A percentile compares a stretch with the other conserved stretches of the same genome.
Evolutionary conservation across 169 alveolate genomes (phyloP).

Genomic region (Eimeria sp.): DNA sequence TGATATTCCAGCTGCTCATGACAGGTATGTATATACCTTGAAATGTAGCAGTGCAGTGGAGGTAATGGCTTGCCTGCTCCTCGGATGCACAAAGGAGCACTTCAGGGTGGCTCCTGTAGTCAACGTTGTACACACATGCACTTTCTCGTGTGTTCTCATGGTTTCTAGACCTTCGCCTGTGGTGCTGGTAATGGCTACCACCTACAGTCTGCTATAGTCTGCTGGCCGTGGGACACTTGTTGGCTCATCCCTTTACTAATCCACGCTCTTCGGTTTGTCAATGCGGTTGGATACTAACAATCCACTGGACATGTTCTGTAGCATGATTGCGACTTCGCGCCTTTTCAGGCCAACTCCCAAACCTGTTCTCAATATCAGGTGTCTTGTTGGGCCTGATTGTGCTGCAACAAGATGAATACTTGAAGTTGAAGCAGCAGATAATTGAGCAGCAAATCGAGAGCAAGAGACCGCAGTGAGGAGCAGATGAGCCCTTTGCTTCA

Average conservation of each 20-base stretch:
- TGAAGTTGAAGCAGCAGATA: slow-evolving; percentile 74
- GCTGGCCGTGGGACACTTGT: background rate
- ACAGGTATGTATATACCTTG: slow-evolving; percentile 83
- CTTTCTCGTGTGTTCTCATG: background rate
- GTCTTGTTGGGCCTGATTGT: slow-evolving; percentile 95
- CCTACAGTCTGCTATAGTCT: background rate
- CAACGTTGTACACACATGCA: background rate
- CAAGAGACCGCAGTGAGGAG: slow-evolving; percentile 48
- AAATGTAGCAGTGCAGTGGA: background rate
- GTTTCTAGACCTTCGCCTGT: background rate
- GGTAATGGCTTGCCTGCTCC: too few species aligned
- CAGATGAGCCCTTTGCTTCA: background rate
- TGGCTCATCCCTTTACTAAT: background rate
- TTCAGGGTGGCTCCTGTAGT: background rate
- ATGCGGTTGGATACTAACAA: background rate
- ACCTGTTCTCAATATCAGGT: slow-evolving; percentile 95
- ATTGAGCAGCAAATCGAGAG: slow-evolving; percentile 66
- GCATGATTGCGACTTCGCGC: background rate
- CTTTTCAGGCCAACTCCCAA: slow-evolving; percentile 90
- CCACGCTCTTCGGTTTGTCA: background rate
- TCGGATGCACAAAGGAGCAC: background rate
- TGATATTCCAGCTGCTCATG: slow-evolving; percentile 91
- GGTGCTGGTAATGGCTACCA: background rate
- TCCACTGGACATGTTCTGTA: background rate
- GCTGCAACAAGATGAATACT: slow-evolving; percentile 82